Percentiles rank a stretch among this genome's conserved stretches.
Evolutionary conservation across 257 asterid species (phyloP).

Genomic region (Craterostigma plantagineum): DNA sequence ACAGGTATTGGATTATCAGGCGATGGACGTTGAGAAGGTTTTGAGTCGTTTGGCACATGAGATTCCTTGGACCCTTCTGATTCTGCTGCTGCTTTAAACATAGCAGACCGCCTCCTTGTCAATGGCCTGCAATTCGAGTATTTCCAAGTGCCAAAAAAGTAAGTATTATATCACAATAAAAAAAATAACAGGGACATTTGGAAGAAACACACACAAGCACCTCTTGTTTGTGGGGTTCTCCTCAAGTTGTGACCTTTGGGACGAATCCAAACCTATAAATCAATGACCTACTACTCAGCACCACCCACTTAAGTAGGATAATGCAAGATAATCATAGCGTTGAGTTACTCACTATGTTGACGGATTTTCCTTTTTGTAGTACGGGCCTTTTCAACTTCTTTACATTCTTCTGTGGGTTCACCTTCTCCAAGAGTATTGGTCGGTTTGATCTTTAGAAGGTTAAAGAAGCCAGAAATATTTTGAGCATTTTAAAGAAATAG

Average conservation of each 20-base stretch:
- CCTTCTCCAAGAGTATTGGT: conserved; percentile 8
- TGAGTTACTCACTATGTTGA: conserved; percentile 25
- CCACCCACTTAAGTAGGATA: too few relatives aligned
- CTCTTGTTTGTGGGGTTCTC: too few relatives aligned
- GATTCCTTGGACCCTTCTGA: neutral
- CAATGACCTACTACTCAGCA: too few relatives aligned
- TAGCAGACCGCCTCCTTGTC: neutral
- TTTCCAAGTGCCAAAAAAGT: neutral
- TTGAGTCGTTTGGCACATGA: neutral
- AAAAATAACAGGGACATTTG: too few relatives aligned
- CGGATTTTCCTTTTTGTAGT: conserved; percentile 14
- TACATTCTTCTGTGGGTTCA: conserved; percentile 11
- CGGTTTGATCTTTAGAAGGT: conserved; percentile 6
- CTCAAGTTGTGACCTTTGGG: too few relatives aligned
- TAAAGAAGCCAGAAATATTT: conserved; percentile 4
- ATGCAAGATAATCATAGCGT: neutral
- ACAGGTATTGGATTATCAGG: neutral
- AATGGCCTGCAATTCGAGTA: neutral
- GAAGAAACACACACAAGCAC: neutral
- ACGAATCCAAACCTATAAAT: too few relatives aligned
- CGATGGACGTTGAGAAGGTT: neutral
- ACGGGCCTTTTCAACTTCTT: conserved; percentile 12
- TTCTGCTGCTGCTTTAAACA: neutral
- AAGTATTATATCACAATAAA: neutral
- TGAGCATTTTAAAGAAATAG: too few relatives aligned